Base-by-base conservation (phyloP, 805 yeast genomes). In the Cyberlindnera mississippiensis region DNA sequence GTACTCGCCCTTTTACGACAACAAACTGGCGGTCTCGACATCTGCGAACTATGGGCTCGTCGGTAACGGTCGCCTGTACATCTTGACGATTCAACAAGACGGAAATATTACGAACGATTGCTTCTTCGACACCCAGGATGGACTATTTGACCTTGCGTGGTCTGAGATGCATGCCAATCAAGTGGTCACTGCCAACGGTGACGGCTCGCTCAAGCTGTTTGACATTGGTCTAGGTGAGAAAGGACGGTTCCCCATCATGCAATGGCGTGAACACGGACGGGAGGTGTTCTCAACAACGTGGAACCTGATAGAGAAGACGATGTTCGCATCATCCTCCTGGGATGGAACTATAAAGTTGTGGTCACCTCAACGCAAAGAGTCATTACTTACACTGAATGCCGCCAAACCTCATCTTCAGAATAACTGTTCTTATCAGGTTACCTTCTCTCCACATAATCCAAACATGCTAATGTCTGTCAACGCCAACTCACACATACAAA, bases 31-130 rank as follows among this genome's bases (percentile, higher is more conserved):
- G 0, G 91, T 88, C 26, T 95, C 96, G 1, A 73, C 95, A 0
- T 82, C 96, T 1, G 88, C 97, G 20, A 93, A 91, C 66, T 91
- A 80, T 62, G 98, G 98, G 2, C 68, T 91, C 4, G 96, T 89
- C 3, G 99, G 99, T 3, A 91, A 91, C 62, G 99, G 99, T 6
- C 74, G 86, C 51, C 67, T 91, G 22, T 82, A 69, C 51, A 69
- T 91, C 1, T 66, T 91, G 18, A 79, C 78, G 37, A 85, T 91
- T 35, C 76, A 73, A 39, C 76, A 78, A 17, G 66, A 70, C 46
- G 98, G 98, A 1, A 54, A 51, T n/a, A 71, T 87, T 14, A 54
- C 56, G 5, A 73, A 72, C 30, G 78, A 76, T 35, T 64, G 72
- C 4, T 61, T 74, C 13, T 91, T 86, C 67, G 88, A 88, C 46